Evolutionary conservation across 1,139 yeast genomes (phyloP), one percentile per base, ranked within the genome.

Genomic region (Sugiyamaella castrensis): DNA sequence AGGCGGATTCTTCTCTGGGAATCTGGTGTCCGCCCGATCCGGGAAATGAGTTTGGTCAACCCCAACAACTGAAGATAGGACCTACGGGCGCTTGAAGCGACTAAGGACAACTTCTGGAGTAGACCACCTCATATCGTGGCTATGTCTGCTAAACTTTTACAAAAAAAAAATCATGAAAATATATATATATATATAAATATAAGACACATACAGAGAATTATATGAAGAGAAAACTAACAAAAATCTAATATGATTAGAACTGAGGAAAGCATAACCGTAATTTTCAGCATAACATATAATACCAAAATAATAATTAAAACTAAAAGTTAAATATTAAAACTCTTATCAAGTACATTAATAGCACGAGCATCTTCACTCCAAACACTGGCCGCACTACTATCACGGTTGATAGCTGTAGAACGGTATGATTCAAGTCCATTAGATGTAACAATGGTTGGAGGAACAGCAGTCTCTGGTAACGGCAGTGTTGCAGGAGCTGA

Each of bases 331-430:
- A 53, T 46, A 36, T 53, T 54, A 36, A 62, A 58, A 27, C 62
- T 57, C 40, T 56, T 51, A 47, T 65, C 66, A 36, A 65, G 58
- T 11, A 61, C 67, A 42, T 62, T 60, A 34, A 65, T 61, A 24
- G 67, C 67, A 8, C 68, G 52, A 19, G 56, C 57, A 44, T 65
- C 69, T 48, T 65, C 69, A 28, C 62, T 59, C 61, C 65, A 65
- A 13, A 54, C 44, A 8, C 57, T 59, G 44, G 57, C 57, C 11
- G 58, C 63, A 32, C 52, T 46, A 13, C 28, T 28, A 24, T 40
- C 43, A n/a, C 45, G 38, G 61, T 53, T 47, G 24, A 57, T 32
- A 13, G 46, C 24, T 6, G 26, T 19, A 11, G 35, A 8, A 31
- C 37, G 42, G 30, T 28, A 16, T 15, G 30, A 15, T 26, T 16